Evolutionary conservation across 1,284 basidiomycete genomes (phyloP).

Genomic region (Leccinum subrobustum): DNA sequence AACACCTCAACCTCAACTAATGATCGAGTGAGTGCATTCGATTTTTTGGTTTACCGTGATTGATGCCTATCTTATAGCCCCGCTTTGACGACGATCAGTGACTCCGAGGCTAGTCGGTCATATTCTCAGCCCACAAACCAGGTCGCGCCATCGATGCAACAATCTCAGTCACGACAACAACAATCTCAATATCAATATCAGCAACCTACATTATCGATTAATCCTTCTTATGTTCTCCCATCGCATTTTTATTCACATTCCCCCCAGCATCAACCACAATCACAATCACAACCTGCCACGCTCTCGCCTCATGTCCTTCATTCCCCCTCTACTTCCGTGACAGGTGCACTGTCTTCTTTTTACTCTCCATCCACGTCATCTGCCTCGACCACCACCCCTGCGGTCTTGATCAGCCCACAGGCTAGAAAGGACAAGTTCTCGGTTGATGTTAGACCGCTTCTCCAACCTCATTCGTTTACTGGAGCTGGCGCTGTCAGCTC

Average conservation of each 20-base stretch:
- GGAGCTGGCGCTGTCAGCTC: slow-evolving; percentile 64
- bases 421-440: slow-evolving; percentile 53
- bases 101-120: slow-evolving; percentile 34
- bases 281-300: slow-evolving; percentile 52
- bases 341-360: slow-evolving; percentile 40
- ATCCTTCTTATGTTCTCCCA: slow-evolving; percentile 39
- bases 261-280: slow-evolving; percentile 33
- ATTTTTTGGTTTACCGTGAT: slow-evolving; percentile 2
- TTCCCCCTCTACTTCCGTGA: slow-evolving; percentile 43
- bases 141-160: slow-evolving; percentile 24
- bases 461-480: slow-evolving; percentile 57
- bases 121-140: slow-evolving; percentile 37
- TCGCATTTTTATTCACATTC: slow-evolving; percentile 40
- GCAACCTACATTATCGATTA: slow-evolving; percentile 39
- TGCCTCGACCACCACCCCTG: slow-evolving; percentile 26
- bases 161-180: slow-evolving; percentile 37
- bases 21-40: slow-evolving; percentile 51
- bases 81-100: slow-evolving; percentile 49
- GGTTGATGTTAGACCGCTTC: slow-evolving; percentile 47
- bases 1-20: slow-evolving; percentile 38
- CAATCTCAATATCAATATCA: slow-evolving; percentile 41
- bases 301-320: slow-evolving; percentile 68
- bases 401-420: slow-evolving; percentile 29
- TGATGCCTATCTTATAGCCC: slow-evolving; percentile 39
- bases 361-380: slow-evolving; percentile 32